Base-by-base conservation (phyloP, 2,329 filamentous ascomycete genomes). In the Escovopsis weberi region DNA sequence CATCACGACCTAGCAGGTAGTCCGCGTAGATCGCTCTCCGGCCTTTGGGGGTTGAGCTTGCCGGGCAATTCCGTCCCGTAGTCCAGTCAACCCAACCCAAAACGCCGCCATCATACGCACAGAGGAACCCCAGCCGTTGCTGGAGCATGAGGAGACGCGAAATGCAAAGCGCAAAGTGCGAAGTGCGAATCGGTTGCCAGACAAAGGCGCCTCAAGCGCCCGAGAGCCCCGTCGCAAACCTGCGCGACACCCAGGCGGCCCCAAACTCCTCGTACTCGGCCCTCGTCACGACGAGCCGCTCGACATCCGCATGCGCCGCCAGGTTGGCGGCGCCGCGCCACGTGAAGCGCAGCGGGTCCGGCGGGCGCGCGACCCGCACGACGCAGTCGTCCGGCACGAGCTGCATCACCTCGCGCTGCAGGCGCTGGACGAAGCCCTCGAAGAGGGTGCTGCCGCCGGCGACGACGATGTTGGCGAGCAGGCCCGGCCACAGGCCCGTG, bases 231-330 rank as follows among this genome's bases (percentile, higher is more conserved):
- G 38, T 43, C 30, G 66, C 67, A 57, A 94, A 91, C 55, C 75
- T 85, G 53, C 77, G 79, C 26, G 76, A 77, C 23, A 84, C 70
- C 84, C 85, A 89, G 1, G 65, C 67, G 43, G 74, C 75, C 8
- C 91, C 91, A 55, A 87, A 65, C 60, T 98, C 91, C 41, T 91
- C 78, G 59, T 98, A 98, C 56, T 98, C 86, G 47, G 83, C 74
- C 57, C 84, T 85, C 0, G 85, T 91, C n/a, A 95, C 83, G 2
- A 78, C 72, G 11, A 87, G 62, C 39, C 72, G 71, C 46, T 78
- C 72, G 41, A 93, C 67, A 34, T 82, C 70, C 36, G 70, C 68
- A 52, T 88, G 79, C 40, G 66, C 74, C 1, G 86, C 86, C 43
- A 95, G 67, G 45, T 78, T 74, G 19, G 83, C 82, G n/a, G 80